These are phyloP conservation scores for Gloeostereum incarnatum DNA, from an alignment of 768 basidiomycete genomes.

Conservation along the genomic window DNA sequence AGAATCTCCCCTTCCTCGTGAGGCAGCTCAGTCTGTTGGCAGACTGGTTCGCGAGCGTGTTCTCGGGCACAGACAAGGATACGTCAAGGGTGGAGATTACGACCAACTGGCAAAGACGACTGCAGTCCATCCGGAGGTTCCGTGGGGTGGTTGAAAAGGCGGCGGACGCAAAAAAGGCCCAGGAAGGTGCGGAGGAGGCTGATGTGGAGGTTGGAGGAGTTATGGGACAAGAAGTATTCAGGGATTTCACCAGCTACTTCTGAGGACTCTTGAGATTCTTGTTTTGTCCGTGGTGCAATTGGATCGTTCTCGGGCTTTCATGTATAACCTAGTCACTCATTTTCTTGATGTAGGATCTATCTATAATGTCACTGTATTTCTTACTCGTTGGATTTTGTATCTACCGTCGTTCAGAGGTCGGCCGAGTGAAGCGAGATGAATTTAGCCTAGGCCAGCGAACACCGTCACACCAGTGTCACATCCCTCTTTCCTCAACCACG, in stretches of 20 bases:
- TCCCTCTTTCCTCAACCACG: too few species aligned
- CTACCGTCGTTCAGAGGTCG: too few species aligned
- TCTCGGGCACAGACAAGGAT: constrained; percentile 62
- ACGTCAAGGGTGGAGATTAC: constrained; percentile 67
- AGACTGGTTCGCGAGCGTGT: constrained; percentile 88
- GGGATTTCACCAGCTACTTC: constrained; percentile 51
- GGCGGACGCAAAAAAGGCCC: constrained; percentile 8
- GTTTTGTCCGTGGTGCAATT: too few species aligned
- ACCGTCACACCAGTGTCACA: too few species aligned
- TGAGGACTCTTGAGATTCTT: too few species aligned
- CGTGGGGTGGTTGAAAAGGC: constrained; percentile 20
- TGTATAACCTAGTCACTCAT: too few species aligned
- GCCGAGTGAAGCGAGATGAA: too few species aligned
- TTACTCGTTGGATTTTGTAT: too few species aligned
- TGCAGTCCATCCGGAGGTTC: constrained; percentile 75
- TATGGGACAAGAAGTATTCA: constrained; percentile 40
- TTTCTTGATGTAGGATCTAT: too few species aligned
- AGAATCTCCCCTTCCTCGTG: constrained; percentile 78
- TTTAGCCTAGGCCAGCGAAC: too few species aligned
- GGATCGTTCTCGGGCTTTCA: too few species aligned
- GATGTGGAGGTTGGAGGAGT: constrained; percentile 25
- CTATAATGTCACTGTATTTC: too few species aligned
- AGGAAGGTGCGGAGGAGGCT: constrained; percentile 12
- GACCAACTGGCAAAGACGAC: constrained; percentile 81
- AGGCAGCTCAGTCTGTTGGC: constrained; percentile 82